Conservation (phyloP, 176 grass and related monocot genomes). For the Paspalum vaginatum region DNA sequence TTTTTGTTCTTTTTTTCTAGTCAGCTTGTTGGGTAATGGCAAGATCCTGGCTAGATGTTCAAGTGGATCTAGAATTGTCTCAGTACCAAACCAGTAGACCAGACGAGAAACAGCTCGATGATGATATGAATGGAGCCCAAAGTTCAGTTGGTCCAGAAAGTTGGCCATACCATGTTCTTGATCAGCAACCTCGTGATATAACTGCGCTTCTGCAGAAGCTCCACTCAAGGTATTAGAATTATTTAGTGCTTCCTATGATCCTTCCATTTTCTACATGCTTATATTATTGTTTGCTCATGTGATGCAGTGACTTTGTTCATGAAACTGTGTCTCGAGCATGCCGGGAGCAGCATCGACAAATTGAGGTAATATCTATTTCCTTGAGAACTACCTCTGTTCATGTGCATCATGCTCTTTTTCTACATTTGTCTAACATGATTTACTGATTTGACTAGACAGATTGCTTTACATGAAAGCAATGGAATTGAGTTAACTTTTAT, state of each 20-base stretch:
- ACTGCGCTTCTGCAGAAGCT: conserved; percentile 92
- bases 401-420: conserved; percentile 16
- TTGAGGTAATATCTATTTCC: conserved; percentile 64
- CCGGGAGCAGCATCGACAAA: conserved; percentile 88
- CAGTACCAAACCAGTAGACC: conserved; percentile 67
- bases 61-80: conserved; percentile 84
- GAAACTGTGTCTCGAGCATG: conserved; percentile 89
- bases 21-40: conserved; percentile 98
- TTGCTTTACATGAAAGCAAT: not conserved
- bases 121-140: conserved; percentile 79
- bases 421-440: conserved; percentile 10
- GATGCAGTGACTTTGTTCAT: conserved; percentile 86
- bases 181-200: conserved; percentile 94
- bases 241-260: conserved; percentile 9
- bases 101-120: conserved; percentile 73
- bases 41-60: conserved; percentile 91
- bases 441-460: conserved; percentile 5
- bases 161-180: conserved; percentile 89
- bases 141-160: conserved; percentile 62
- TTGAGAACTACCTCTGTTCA: not conserved
- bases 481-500: not conserved
- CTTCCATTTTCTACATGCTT: conserved; percentile 4
- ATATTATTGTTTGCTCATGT: conserved; percentile 30
- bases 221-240: conserved; percentile 76
- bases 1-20: conserved; percentile 51